Conservation (phyloP, 495 filamentous ascomycete species). For the Penicillium samsonianum region DNA sequence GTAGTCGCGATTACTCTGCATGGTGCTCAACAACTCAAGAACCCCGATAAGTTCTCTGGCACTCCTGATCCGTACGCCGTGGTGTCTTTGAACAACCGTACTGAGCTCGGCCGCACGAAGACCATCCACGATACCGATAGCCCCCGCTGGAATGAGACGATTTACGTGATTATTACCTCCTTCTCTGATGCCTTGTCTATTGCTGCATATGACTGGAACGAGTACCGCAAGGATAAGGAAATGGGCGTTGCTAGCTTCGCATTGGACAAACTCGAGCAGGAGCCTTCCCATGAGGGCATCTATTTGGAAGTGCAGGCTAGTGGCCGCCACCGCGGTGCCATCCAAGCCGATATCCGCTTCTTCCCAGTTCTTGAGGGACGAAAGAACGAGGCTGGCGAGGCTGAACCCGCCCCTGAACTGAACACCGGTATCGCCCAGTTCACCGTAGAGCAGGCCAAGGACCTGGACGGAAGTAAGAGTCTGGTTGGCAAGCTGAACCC, state of each 20-base stretch:
- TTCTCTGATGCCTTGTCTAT: constrained; percentile 83
- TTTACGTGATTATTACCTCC: constrained; percentile 90
- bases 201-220: constrained; percentile 88
- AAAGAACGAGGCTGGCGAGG: constrained; percentile 72
- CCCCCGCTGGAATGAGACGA: constrained; percentile 93
- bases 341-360: constrained; percentile 85
- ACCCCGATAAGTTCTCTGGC: constrained; percentile 88
- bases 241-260: constrained; percentile 83
- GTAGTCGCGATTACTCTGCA: constrained; percentile 90
- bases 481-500: constrained; percentile 86
- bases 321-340: constrained; percentile 76
- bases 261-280: constrained; percentile 73
- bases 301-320: constrained; percentile 81
- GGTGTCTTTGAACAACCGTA: constrained; percentile 81
- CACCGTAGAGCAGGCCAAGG: constrained; percentile 93
- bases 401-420: constrained; percentile 78
- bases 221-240: constrained; percentile 93
- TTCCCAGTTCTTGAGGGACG: constrained; percentile 84
- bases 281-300: constrained; percentile 79
- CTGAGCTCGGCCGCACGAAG: constrained; percentile 84
- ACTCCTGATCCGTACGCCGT: constrained; percentile 90
- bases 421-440: constrained; percentile 92
- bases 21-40: constrained; percentile 88
- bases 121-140: constrained; percentile 78
- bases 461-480: constrained; percentile 87